Evolutionary conservation across 2,329 filamentous ascomycete genomes (phyloP).

Genomic region (Pleoardoris graminearum): DNA sequence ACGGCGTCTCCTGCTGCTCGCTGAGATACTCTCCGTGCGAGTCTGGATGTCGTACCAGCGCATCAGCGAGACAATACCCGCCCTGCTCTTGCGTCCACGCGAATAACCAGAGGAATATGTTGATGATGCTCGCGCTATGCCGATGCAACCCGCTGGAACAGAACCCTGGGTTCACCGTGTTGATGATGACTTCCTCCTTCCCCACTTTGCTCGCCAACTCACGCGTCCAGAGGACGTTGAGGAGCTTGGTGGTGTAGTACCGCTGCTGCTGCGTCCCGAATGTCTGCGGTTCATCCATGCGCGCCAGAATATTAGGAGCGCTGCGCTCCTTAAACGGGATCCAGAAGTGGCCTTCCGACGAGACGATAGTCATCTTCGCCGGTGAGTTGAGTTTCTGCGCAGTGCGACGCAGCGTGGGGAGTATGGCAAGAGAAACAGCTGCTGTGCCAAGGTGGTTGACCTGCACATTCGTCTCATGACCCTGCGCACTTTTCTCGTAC

Average conservation of each 20-base stretch:
- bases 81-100: conserved; percentile 20
- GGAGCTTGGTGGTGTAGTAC: conserved; percentile 24
- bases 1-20: conserved; percentile 17
- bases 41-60: conserved; percentile 14
- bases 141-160: conserved; percentile 21
- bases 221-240: conserved; percentile 20
- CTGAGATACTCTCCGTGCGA: conserved; percentile 23
- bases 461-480: conserved; percentile 51
- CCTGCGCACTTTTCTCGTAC: conserved; percentile 46
- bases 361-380: conserved; percentile 51
- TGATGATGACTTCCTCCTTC: conserved; percentile 18
- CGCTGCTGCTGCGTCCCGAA: conserved; percentile 16
- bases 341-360: conserved; percentile 42
- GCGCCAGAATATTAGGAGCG: conserved; percentile 15
- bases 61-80: conserved; percentile 17
- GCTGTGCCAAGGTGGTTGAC: conserved; percentile 24
- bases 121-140: conserved; percentile 9
- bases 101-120: conserved; percentile 16
- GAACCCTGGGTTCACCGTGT: conserved; percentile 23
- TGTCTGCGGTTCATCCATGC: conserved; percentile 18
- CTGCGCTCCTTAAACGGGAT: conserved; percentile 21
- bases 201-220: conserved; percentile 14
- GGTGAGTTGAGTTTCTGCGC: conserved; percentile 31
- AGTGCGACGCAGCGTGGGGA: conserved; percentile 50
- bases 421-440: conserved; percentile 16